These are phyloP conservation scores for Adenanthera pavonina DNA, from an alignment of 306 rosid species.

Conservation along the genomic window DNA sequence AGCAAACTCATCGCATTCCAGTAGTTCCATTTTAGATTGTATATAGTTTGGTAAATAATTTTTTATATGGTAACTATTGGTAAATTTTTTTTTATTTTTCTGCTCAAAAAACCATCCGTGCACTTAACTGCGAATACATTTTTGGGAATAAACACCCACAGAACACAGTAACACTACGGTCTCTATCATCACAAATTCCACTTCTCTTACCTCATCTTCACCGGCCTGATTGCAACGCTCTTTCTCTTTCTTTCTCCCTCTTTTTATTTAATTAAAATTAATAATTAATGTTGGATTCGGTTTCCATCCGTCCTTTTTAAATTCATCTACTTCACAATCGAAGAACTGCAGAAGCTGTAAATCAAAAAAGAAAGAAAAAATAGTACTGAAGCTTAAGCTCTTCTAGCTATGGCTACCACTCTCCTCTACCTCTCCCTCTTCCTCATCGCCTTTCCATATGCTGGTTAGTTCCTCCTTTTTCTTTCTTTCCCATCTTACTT, in stretches of 20 bases:
- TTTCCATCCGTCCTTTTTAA: conserved; percentile 18
- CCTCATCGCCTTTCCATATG: conserved; percentile 34
- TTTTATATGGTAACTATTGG: no score
- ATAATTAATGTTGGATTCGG: neutral
- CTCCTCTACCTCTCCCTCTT: conserved; percentile 43
- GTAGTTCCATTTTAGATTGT: no score
- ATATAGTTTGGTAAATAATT: no score
- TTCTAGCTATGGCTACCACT: conserved; percentile 41
- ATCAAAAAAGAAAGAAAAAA: no score
- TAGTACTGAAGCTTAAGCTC: neutral
- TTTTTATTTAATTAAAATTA: neutral
- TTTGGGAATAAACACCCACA: no score
- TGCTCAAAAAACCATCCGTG: no score
- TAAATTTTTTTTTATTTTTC: no score
- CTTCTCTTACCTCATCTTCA: neutral
- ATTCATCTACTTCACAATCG: neutral
- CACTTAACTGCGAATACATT: no score
- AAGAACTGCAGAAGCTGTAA: neutral
- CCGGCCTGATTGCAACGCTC: neutral
- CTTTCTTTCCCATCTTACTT: neutral
- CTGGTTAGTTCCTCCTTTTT: conserved; percentile 48
- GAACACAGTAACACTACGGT: neutral
- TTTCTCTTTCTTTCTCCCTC: neutral
- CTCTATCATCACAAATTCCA: neutral
- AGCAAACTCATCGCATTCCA: no score